Conservation (phyloP, 2,329 filamentous ascomycete genomes). For the Hortaea sp. region DNA sequence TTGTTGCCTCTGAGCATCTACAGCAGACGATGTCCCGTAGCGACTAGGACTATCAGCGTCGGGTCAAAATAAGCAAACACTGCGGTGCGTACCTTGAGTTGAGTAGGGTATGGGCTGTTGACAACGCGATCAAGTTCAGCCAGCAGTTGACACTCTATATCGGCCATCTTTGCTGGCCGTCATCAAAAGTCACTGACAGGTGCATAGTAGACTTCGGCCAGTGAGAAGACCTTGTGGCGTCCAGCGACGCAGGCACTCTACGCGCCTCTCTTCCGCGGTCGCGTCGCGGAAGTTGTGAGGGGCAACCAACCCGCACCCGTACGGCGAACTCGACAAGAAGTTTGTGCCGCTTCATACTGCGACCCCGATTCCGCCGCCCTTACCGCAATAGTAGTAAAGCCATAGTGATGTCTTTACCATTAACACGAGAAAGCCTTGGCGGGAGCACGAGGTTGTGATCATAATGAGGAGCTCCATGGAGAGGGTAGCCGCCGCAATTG, state of each 20-base stretch:
- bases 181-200: conserved; percentile 1
- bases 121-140: conserved; percentile 21
- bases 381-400: no score
- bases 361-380: no score
- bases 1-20: conserved; percentile 22
- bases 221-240: background rate
- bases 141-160: conserved; percentile 5
- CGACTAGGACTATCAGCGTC: background rate
- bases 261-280: background rate
- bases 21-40: conserved; percentile 26
- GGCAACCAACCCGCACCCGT: background rate
- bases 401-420: no score
- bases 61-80: background rate
- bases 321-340: no score
- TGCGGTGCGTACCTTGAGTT: conserved; percentile 16
- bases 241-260: conserved; percentile 4
- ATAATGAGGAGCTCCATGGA: no score
- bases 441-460: no score
- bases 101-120: conserved; percentile 24
- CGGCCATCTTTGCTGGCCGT: background rate
- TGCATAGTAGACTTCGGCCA: no score
- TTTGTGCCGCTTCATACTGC: no score
- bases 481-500: no score
- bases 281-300: background rate
- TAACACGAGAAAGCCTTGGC: no score